Percentiles rank a stretch among this genome's conserved stretches.
Evolutionary conservation across 495 filamentous ascomycete species (phyloP).

Genomic region (Trichocladium uniseriatum): DNA sequence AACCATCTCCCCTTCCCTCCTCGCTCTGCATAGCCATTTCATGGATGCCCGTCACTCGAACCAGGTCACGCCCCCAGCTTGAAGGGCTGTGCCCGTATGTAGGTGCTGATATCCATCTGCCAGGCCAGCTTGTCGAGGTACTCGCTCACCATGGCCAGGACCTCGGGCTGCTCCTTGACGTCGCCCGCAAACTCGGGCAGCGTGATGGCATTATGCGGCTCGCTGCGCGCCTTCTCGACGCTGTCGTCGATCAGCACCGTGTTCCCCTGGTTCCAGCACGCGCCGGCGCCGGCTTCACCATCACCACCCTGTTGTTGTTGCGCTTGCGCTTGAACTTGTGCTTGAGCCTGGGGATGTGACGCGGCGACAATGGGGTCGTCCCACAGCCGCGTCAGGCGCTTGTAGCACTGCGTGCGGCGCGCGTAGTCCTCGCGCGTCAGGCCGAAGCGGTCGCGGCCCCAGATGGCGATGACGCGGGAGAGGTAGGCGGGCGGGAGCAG

Average conservation of each 20-base stretch:
- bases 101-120: constrained; percentile 40
- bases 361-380: constrained; percentile 39
- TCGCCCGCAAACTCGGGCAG: constrained; percentile 64
- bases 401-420: constrained; percentile 76
- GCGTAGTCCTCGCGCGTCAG: constrained; percentile 55
- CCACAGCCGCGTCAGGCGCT: constrained; percentile 70
- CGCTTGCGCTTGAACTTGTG: too few species aligned
- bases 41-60: too few species aligned
- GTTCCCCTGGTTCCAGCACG: constrained; percentile 25
- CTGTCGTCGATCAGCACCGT: constrained; percentile 87
- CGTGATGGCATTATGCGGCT: constrained; percentile 75
- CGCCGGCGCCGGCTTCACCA: neutral
- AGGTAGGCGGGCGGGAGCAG: constrained; percentile 39
- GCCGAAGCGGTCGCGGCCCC: constrained; percentile 72
- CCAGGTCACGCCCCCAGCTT: neutral
- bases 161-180: constrained; percentile 21
- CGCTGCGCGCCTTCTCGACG: constrained; percentile 61
- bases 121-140: constrained; percentile 37
- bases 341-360: constrained; percentile 26
- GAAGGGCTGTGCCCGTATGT: constrained; percentile 32
- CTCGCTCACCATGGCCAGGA: constrained; percentile 41
- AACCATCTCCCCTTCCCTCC: neutral
- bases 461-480: constrained; percentile 51
- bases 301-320: too few species aligned
- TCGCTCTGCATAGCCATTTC: neutral